These are phyloP conservation scores for Bisporella sp. DNA, from an alignment of 2,329 filamentous ascomycete species.

Conservation along the genomic window DNA sequence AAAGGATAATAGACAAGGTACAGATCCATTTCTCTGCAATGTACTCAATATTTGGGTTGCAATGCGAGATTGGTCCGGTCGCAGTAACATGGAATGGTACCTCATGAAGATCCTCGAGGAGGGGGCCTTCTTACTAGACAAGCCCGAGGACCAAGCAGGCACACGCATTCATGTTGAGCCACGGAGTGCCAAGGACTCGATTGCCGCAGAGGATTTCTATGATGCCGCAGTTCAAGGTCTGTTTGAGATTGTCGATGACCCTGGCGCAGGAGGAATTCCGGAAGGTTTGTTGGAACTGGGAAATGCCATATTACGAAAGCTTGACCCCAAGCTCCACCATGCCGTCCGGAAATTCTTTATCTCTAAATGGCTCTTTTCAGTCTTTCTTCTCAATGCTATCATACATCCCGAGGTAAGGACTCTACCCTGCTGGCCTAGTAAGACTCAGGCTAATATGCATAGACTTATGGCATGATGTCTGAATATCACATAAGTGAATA, in stretches of 20 bases:
- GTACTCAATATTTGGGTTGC: slow-evolving; percentile 83
- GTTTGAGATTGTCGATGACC: slow-evolving; percentile 81
- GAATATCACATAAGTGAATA: slow-evolving; percentile 91
- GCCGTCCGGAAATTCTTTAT: slow-evolving; percentile 78
- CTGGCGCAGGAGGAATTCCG: slow-evolving; percentile 78
- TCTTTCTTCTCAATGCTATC: slow-evolving; percentile 76
- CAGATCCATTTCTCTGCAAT: slow-evolving; percentile 74
- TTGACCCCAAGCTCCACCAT: slow-evolving; percentile 65
- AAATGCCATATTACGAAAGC: slow-evolving; percentile 71
- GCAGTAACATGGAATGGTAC: slow-evolving; percentile 85
- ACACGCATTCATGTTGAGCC: slow-evolving; percentile 64
- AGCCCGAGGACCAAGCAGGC: slow-evolving; percentile 70
- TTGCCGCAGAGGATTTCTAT: slow-evolving; percentile 83
- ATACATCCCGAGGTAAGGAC: slow-evolving; percentile 74
- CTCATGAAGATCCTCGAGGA: slow-evolving; percentile 92
- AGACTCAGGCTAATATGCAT: slow-evolving; percentile 12
- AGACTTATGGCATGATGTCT: slow-evolving; percentile 62
- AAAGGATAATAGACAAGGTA: slow-evolving; percentile 65
- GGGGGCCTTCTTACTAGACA: slow-evolving; percentile 83
- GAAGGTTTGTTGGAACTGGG: slow-evolving; percentile 78
- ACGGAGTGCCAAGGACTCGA: slow-evolving; percentile 72
- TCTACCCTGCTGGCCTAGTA: background rate
- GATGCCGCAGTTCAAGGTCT: slow-evolving; percentile 71
- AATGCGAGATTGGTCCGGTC: slow-evolving; percentile 85
- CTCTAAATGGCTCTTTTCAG: slow-evolving; percentile 86